Evolutionary conservation across 495 filamentous ascomycete genomes (phyloP).

Genomic region (Penicillium egyptiacum): DNA sequence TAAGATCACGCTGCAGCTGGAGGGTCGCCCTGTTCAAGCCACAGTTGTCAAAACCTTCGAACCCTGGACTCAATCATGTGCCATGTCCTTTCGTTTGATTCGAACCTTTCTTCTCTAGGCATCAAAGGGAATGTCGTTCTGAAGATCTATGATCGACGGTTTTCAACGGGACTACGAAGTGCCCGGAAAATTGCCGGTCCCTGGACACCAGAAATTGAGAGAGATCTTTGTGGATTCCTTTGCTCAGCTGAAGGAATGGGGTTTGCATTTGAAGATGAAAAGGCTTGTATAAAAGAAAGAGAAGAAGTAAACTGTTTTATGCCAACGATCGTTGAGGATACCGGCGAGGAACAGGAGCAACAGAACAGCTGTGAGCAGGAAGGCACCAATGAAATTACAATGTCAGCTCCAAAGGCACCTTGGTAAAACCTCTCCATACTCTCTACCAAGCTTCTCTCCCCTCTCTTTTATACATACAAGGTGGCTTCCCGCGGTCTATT

Average conservation of each 20-base stretch:
- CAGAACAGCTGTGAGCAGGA: not conserved
- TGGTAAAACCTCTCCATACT: not conserved
- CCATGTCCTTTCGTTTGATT: not conserved
- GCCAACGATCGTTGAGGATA: not conserved
- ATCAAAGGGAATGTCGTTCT: constrained; percentile 1
- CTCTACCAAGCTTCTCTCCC: not conserved
- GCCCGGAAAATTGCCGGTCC: not conserved
- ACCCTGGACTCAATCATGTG: not conserved
- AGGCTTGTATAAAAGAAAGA: not conserved
- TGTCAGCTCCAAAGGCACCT: not conserved
- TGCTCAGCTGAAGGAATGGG: not conserved
- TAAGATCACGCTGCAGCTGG: not conserved
- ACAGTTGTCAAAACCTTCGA: not conserved
- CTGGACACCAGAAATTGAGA: not conserved
- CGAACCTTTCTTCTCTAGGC: not conserved
- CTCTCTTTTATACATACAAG: not conserved
- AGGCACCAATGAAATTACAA: not conserved
- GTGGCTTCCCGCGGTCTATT: no score
- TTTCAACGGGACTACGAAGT: not conserved
- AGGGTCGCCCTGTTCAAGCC: not conserved
- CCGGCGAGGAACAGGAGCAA: not conserved
- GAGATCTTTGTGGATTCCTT: not conserved
- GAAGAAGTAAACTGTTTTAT: not conserved
- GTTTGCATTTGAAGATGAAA: not conserved
- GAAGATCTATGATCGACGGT: not conserved